Evolutionary conservation across 495 filamentous ascomycete genomes (phyloP).

Genomic region (Talaromyces ruber): DNA sequence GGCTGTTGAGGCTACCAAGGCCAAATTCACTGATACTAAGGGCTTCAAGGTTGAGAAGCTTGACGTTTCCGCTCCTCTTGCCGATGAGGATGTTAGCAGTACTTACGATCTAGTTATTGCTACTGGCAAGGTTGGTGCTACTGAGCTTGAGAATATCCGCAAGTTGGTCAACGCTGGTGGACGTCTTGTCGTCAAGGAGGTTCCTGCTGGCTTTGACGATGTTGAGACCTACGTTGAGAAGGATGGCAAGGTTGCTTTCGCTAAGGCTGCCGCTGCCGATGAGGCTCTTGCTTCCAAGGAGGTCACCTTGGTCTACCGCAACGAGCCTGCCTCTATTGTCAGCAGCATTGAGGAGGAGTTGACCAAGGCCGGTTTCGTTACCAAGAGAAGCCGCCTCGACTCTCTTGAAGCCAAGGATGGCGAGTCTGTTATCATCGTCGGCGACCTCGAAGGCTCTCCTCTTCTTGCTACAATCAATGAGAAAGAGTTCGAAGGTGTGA

Average conservation of each 20-base stretch:
- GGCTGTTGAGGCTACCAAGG: constrained; percentile 1
- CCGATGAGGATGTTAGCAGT: background rate
- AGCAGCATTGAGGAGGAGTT: background rate
- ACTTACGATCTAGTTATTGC: constrained; percentile 1
- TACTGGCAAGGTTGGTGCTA: background rate
- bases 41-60: background rate
- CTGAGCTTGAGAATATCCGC: background rate
- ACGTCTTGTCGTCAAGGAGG: background rate
- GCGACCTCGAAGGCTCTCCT: background rate
- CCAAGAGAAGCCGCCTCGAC: background rate
- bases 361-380: background rate
- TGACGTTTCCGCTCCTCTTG: background rate
- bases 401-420: background rate
- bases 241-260: background rate
- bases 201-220: background rate
- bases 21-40: background rate
- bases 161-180: background rate
- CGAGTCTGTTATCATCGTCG: background rate
- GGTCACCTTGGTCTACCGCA: background rate
- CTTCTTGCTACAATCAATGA: constrained; percentile 20
- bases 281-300: background rate
- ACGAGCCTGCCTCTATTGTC: background rate
- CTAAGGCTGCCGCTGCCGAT: background rate
- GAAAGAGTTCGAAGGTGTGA: constrained; percentile 17
- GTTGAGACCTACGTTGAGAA: background rate